Percentiles rank a stretch among this genome's conserved stretches.
These are phyloP conservation scores for Cetraspora pellucida DNA, from an alignment of 192 early-diverging fungal species.

Conservation along the genomic window DNA sequence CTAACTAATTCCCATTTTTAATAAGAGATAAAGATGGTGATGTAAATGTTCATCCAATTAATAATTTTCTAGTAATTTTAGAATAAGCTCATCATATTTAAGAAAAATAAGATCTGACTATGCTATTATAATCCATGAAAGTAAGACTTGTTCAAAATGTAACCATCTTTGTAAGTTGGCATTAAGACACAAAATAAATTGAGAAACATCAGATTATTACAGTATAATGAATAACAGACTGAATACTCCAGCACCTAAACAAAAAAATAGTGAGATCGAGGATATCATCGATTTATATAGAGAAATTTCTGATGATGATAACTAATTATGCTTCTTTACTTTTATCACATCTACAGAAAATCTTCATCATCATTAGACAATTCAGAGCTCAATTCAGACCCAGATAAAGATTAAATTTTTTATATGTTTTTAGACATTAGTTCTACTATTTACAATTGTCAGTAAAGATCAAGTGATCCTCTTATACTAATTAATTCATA, in stretches of 20 bases:
- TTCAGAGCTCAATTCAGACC: too few relatives aligned
- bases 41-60: conserved; percentile 14
- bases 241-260: too few relatives aligned
- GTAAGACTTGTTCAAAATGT: conserved; percentile 7
- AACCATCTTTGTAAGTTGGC: background rate
- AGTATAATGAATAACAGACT: conserved; percentile 16
- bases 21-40: background rate
- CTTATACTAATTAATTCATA: too few relatives aligned
- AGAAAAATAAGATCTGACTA: background rate
- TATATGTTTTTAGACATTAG: too few relatives aligned
- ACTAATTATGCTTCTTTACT: background rate
- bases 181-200: background rate
- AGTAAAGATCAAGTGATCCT: too few relatives aligned
- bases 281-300: too few relatives aligned
- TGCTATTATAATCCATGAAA: background rate
- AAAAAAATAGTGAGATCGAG: too few relatives aligned
- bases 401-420: too few relatives aligned
- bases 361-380: too few relatives aligned
- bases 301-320: background rate
- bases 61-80: background rate
- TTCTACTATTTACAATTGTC: too few relatives aligned
- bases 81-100: conserved; percentile 3
- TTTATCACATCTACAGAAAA: background rate
- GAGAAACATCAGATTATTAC: conserved; percentile 7
- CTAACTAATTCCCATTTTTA: background rate